These are phyloP conservation scores for Anaeramoeba flamelloides DNA, from an alignment of 78 protist genomes.

Conservation along the genomic window DNA sequence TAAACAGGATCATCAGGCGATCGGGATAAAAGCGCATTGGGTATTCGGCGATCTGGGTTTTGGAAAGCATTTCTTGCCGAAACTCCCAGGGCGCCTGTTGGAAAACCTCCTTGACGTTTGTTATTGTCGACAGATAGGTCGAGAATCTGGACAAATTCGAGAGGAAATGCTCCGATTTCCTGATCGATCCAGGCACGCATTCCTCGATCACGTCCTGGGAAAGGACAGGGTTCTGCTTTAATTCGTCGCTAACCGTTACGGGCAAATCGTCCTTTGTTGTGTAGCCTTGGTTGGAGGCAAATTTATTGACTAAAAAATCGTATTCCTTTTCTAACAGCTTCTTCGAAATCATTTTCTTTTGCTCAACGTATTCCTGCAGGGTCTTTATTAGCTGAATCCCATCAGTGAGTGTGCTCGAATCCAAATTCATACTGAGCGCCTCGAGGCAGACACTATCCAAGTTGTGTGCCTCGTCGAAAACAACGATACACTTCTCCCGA, in stretches of 20 bases:
- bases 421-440: neutral
- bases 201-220: neutral
- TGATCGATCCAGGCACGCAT: neutral
- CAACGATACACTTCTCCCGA: neutral
- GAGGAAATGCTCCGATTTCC: neutral
- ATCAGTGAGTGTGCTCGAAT: neutral
- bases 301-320: neutral
- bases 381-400: neutral
- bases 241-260: neutral
- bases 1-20: neutral
- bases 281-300: neutral
- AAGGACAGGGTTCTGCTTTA: neutral
- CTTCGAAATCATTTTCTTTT: neutral
- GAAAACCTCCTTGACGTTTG: neutral
- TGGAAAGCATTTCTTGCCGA: neutral
- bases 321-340: neutral
- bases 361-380: neutral
- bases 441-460: neutral
- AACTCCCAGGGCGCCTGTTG: too few species aligned
- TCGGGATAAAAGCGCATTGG: neutral
- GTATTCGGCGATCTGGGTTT: neutral
- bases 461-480: neutral
- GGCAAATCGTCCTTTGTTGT: too few species aligned
- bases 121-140: neutral
- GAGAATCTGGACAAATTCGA: neutral